Percentiles rank a stretch among this genome's conserved stretches.
Conservation (phyloP, 768 basidiomycete species). For the Harrya chromipes region DNA sequence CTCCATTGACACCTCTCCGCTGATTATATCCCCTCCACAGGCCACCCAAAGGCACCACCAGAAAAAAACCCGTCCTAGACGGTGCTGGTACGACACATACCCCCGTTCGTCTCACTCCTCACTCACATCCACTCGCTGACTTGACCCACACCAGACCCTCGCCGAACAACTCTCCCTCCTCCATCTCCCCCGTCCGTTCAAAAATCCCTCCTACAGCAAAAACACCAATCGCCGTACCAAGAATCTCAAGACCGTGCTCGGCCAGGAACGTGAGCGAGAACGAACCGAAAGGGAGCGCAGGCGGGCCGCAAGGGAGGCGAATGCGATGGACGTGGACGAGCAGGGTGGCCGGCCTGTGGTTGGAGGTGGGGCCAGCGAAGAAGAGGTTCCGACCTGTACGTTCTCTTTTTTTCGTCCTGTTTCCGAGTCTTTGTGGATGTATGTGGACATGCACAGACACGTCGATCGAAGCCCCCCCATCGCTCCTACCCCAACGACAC, state of each 20-base stretch:
- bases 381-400: conserved; percentile 73
- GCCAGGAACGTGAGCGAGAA: conserved; percentile 77
- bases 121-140: not conserved
- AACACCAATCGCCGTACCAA: conserved; percentile 71
- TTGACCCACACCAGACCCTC: conserved; percentile 46
- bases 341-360: conserved; percentile 9
- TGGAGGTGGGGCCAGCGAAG: too few relatives aligned
- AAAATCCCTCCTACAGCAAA: conserved; percentile 67
- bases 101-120: conserved; percentile 16
- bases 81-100: conserved; percentile 10
- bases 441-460: too few relatives aligned
- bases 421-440: too few relatives aligned
- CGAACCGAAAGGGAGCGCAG: conserved; percentile 60
- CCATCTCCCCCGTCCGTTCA: conserved; percentile 71
- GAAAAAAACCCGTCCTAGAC: conserved; percentile 10
- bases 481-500: conserved; percentile 67
- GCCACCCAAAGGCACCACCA: conserved; percentile 30
- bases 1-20: too few relatives aligned
- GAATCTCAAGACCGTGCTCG: conserved; percentile 75
- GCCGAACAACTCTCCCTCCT: conserved; percentile 75
- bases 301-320: conserved; percentile 42
- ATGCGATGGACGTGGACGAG: conserved; percentile 56
- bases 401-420: conserved; percentile 2
- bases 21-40: conserved; percentile 3
- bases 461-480: conserved; percentile 84